Base-by-base conservation (phyloP, 352 stramenopile species). In the Phytopythium litorale region DNA sequence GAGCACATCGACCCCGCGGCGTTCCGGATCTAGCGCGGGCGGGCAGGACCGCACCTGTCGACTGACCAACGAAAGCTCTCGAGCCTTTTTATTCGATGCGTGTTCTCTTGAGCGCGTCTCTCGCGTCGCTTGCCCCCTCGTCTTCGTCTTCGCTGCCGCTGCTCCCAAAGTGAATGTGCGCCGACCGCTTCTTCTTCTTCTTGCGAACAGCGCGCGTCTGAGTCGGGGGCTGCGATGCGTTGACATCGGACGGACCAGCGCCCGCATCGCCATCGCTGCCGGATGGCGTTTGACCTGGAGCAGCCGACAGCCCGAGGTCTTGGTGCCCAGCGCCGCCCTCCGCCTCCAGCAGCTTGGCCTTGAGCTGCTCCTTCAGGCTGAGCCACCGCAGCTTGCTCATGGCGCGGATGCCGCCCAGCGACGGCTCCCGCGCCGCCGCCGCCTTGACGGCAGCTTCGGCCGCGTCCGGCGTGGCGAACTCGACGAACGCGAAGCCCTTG, bases 401-500 rank as follows among this genome's bases (percentile, higher is more conserved):
- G 19, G 73, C 81, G 7, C 70, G 71, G 50, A 92, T 71, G 19
- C 75, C 76, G 0, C 53, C 53, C 21, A 87, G 54, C 37, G 71
- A 55, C 13, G 52, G 21, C 15, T 81, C 66, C 7, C 28, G 57
- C 13, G 59, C 52, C 2, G 30, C 62, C 28, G 66, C 60, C 4
- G 68, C 75, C 46, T 60, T 57, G 42, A 76, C 40, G 3, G 69
- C 75, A 46, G 69, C 15, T 7, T 71, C 45, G 3, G 75, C 75
- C 7, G 71, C 57, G 18, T 70, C 71, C 35, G 56, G 56, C 0
- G 76, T 70, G 3, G 75, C 69, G 55, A 93, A 93, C 70, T 93
- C 84, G 25, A 91, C 77, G n/a, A 93, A 93, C 32, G 75, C 84
- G 74, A 93, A 93, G 9, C 84, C 84, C 63, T 93, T 93, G 54